Conservation (phyloP, 2,329 filamentous ascomycete genomes). For the Chaetomium sp. region DNA sequence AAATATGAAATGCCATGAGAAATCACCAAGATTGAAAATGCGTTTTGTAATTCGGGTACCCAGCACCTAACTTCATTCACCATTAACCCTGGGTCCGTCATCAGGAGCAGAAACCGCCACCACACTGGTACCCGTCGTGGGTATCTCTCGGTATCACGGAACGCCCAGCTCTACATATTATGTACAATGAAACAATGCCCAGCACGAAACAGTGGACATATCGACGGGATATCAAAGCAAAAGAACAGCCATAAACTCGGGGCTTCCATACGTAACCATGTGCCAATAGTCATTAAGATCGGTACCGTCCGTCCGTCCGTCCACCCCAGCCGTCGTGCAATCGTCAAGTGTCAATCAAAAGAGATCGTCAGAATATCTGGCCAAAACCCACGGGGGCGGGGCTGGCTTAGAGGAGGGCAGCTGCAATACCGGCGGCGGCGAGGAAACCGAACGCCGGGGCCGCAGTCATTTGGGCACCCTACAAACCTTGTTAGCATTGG, state of each 20-base stretch:
- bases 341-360: conserved; percentile 29
- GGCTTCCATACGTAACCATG: conserved; percentile 25
- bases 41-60: conserved; percentile 14
- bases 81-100: conserved; percentile 19
- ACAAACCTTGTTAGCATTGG: conserved; percentile 9
- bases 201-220: conserved; percentile 23
- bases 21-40: neutral
- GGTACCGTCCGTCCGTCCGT: conserved; percentile 27
- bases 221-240: conserved; percentile 30
- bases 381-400: conserved; percentile 6
- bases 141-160: conserved; percentile 31
- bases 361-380: neutral
- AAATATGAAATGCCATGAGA: neutral
- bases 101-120: conserved; percentile 8
- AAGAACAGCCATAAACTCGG: conserved; percentile 22
- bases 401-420: conserved; percentile 50
- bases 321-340: conserved; percentile 21
- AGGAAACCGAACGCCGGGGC: conserved; percentile 49
- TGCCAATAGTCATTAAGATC: conserved; percentile 34
- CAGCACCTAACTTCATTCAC: conserved; percentile 8
- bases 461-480: conserved; percentile 47
- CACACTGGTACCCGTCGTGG: conserved; percentile 24
- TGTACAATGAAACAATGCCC: conserved; percentile 32
- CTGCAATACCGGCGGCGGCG: conserved; percentile 53
- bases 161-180: conserved; percentile 28